Conservation (phyloP, 106 monocot species). For the Apostasia shenzhenica region DNA sequence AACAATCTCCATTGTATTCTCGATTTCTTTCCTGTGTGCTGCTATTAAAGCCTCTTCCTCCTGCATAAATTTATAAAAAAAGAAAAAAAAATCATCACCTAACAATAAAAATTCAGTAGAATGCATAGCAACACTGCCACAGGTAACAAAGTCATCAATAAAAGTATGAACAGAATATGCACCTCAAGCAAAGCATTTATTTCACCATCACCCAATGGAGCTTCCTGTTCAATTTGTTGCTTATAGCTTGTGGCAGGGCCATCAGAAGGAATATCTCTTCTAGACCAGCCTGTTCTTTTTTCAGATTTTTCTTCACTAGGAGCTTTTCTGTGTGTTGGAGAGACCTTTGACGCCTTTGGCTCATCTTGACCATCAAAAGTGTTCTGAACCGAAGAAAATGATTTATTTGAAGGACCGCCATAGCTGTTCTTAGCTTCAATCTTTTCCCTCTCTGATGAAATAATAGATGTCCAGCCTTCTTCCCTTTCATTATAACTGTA, state of each 20-base stretch:
- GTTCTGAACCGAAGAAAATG: slow-evolving; percentile 24
- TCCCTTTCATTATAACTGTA: slow-evolving; percentile 36
- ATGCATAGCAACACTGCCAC: too few relatives aligned
- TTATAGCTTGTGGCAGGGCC: slow-evolving; percentile 18
- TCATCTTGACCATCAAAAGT: slow-evolving; percentile 46
- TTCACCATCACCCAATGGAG: slow-evolving; percentile 27
- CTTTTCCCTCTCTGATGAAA: slow-evolving; percentile 26
- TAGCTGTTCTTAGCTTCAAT: slow-evolving; percentile 18
- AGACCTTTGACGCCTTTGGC: slow-evolving; percentile 65
- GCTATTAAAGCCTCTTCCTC: slow-evolving; percentile 66
- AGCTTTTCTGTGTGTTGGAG: slow-evolving; percentile 70
- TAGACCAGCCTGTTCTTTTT: slow-evolving; percentile 37
- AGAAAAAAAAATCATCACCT: not conserved
- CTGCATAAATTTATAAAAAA: slow-evolving; percentile 12
- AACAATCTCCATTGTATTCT: slow-evolving; percentile 74
- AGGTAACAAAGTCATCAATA: not conserved
- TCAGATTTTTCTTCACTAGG: slow-evolving; percentile 60
- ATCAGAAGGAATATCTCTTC: slow-evolving; percentile 41
- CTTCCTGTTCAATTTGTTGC: slow-evolving; percentile 31
- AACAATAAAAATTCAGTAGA: not conserved
- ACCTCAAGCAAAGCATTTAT: slow-evolving; percentile 61
- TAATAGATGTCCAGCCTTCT: slow-evolving; percentile 26
- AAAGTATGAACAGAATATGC: not conserved
- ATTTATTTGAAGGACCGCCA: slow-evolving; percentile 17
- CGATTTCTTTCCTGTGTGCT: slow-evolving; percentile 73